A percentile compares a stretch with the other conserved stretches of the same genome.
These are phyloP conservation scores for Citrus australasica DNA, from an alignment of 345 rosid genomes.

Conservation along the genomic window DNA sequence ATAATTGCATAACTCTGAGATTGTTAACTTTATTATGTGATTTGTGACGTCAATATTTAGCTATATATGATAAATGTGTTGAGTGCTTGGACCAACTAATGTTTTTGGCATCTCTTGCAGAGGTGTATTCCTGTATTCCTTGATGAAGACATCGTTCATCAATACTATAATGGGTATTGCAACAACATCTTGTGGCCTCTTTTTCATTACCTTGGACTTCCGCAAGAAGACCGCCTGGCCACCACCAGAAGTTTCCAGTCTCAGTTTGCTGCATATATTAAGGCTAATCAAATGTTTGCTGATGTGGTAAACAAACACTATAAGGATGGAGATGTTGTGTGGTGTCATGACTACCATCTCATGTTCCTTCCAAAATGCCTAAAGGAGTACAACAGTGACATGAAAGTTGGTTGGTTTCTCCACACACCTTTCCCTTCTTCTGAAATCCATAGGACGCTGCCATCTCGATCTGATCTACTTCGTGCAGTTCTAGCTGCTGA, in stretches of 20 bases:
- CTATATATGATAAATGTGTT: background rate
- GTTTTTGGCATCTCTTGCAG: constrained; percentile 34
- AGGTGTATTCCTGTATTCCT: constrained; percentile 99
- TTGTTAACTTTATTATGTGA: background rate
- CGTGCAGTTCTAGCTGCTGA: constrained; percentile 98
- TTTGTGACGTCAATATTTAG: background rate
- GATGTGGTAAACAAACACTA: constrained; percentile 90
- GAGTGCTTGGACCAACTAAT: constrained; percentile 2
- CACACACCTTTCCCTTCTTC: constrained; percentile 99
- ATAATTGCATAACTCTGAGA: background rate
- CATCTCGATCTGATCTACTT: constrained; percentile 91
- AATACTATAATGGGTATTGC: constrained; percentile 97
- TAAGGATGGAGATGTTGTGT: constrained; percentile 97
- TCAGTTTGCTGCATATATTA: constrained; percentile 92
- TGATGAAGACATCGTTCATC: constrained; percentile 99
- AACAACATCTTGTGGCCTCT: constrained; percentile 99
- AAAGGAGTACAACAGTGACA: constrained; percentile 67
- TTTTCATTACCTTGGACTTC: constrained; percentile 96
- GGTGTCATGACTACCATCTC: constrained; percentile 99
- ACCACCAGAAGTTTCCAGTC: constrained; percentile 98
- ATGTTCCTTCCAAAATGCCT: constrained; percentile 98
- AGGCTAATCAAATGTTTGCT: constrained; percentile 98
- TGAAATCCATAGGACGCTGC: constrained; percentile 95
- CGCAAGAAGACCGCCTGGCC: constrained; percentile 99
- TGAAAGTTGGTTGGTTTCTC: constrained; percentile 99